phyloP scores from a whole-genome alignment of 1,139 yeast species.

The Nadsonia commutata region DNA sequence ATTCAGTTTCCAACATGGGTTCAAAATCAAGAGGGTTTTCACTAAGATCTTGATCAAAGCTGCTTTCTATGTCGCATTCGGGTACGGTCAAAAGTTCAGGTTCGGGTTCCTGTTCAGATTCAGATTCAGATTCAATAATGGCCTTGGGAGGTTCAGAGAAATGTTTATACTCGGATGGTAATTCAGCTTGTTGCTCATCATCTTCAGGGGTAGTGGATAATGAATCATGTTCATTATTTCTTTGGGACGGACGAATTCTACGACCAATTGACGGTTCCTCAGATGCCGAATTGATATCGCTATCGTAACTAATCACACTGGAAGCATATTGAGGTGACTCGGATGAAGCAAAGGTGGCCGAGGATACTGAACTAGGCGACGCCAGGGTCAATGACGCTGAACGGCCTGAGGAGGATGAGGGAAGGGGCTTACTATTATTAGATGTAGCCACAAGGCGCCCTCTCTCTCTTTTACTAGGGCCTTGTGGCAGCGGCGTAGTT shows the following conservation, averaged over 20 bases:
- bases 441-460: no score
- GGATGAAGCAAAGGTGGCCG: slow-evolving; percentile 1
- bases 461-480: slow-evolving; percentile 1
- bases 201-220: no score
- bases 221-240: no score
- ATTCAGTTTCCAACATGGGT: background rate
- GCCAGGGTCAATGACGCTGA: slow-evolving; percentile 1
- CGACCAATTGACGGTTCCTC: no score
- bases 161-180: background rate
- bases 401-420: no score
- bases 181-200: no score
- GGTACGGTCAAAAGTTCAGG: background rate
- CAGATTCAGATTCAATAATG: slow-evolving; percentile 1
- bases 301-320: slow-evolving; percentile 18
- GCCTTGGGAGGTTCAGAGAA: slow-evolving; percentile 1
- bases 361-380: background rate
- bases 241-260: no score
- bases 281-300: slow-evolving; percentile 21
- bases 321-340: no score
- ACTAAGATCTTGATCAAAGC: no score
- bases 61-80: background rate
- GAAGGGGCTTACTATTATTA: no score
- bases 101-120: background rate
- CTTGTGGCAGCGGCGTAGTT: slow-evolving; percentile 9
- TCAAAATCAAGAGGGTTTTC: no score